These are phyloP conservation scores for Suillus decipiens DNA, from an alignment of 768 basidiomycete genomes.

Conservation along the genomic window DNA sequence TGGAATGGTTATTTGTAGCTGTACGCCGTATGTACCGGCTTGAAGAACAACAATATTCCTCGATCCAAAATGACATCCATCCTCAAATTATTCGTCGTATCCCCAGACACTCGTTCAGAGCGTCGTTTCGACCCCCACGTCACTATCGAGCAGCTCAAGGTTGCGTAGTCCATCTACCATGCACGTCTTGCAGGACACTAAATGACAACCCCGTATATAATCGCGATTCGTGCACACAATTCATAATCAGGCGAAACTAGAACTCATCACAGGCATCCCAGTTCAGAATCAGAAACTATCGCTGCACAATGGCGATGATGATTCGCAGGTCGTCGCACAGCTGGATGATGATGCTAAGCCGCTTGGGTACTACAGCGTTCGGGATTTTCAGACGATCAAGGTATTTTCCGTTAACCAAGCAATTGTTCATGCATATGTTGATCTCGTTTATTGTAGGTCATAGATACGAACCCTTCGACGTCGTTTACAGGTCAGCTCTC, in stretches of 20 bases:
- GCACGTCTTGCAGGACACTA: slow-evolving; percentile 16
- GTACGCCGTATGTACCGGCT: no score
- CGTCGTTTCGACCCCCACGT: slow-evolving; percentile 77
- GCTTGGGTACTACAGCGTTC: slow-evolving; percentile 73
- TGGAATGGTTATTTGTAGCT: no score
- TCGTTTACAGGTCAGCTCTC: slow-evolving; percentile 83
- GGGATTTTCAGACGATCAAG: slow-evolving; percentile 80
- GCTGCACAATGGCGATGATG: slow-evolving; percentile 59
- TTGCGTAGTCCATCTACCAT: slow-evolving; percentile 31
- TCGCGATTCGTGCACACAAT: neutral
- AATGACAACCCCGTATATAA: neutral
- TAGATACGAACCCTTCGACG: slow-evolving; percentile 73
- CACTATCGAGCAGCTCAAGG: slow-evolving; percentile 83
- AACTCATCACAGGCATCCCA: slow-evolving; percentile 90
- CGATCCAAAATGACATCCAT: slow-evolving; percentile 38
- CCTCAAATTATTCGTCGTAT: slow-evolving; percentile 76
- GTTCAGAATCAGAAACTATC: slow-evolving; percentile 68
- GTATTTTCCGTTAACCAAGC: slow-evolving; percentile 37
- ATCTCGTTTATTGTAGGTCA: slow-evolving; percentile 45
- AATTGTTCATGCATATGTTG: slow-evolving; percentile 3
- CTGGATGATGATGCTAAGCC: slow-evolving; percentile 68
- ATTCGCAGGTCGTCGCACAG: slow-evolving; percentile 47
- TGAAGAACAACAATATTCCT: neutral
- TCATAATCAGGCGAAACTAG: slow-evolving; percentile 65
- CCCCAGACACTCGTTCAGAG: slow-evolving; percentile 90